Percentiles rank a stretch among this genome's conserved stretches.
phyloP scores from a whole-genome alignment of 352 stramenopile species.

The Phytophthora pinifolia region DNA sequence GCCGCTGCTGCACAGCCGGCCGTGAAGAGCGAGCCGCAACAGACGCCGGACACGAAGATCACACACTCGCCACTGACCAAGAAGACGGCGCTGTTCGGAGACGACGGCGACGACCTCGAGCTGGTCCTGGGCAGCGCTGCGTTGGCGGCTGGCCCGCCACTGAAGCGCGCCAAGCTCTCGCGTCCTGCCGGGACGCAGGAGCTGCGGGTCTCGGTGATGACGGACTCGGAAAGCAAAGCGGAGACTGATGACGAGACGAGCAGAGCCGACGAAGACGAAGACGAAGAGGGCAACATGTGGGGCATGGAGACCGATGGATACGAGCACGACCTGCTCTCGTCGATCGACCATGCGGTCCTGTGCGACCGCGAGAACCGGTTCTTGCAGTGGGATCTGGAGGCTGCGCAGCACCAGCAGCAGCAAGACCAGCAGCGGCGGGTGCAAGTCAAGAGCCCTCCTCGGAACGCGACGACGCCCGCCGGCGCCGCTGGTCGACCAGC shows the following conservation, averaged over 20 bases:
- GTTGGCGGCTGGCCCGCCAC: constrained; percentile 21
- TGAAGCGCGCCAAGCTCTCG: constrained; percentile 36
- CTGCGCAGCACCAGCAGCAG: constrained; percentile 39
- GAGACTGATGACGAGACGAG: constrained; percentile 38
- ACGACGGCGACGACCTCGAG: constrained; percentile 46
- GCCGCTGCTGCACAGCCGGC: constrained; percentile 6
- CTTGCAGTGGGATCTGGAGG: constrained; percentile 72
- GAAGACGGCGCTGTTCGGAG: constrained; percentile 53
- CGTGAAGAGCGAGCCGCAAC: constrained; percentile 21
- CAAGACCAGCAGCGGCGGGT: constrained; percentile 32
- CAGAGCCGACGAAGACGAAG: constrained; percentile 40
- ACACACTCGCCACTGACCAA: constrained; percentile 31
- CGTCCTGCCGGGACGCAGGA: constrained; percentile 7
- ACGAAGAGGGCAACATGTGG: constrained; percentile 69
- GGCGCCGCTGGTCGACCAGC: constrained; percentile 5
- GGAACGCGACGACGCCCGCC: constrained; percentile 16
- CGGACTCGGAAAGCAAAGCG: constrained; percentile 20
- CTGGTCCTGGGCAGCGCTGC: constrained; percentile 16
- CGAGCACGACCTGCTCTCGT: constrained; percentile 68
- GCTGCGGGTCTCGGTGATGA: constrained; percentile 17
- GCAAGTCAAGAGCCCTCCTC: constrained; percentile 17
- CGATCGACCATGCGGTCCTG: constrained; percentile 77
- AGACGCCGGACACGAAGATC: constrained; percentile 18
- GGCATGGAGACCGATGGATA: constrained; percentile 73
- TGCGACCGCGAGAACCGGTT: constrained; percentile 85